phyloP scores from a whole-genome alignment of 768 basidiomycete genomes.

The Auriculariales sp. region DNA sequence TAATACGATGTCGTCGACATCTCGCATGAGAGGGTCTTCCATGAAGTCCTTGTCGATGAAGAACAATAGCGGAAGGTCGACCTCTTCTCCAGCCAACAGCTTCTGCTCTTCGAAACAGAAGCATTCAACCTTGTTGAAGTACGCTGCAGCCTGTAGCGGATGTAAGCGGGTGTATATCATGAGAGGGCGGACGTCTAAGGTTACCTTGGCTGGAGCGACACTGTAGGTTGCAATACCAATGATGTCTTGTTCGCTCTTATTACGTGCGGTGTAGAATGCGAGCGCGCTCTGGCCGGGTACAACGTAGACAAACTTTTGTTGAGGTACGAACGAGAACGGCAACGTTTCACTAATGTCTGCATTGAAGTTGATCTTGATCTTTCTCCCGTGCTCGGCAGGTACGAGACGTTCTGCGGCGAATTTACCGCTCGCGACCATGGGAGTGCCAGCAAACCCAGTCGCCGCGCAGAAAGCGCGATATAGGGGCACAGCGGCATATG shows the following conservation, averaged over 20 bases:
- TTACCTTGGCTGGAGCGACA: conserved; percentile 90
- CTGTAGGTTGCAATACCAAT: conserved; percentile 99
- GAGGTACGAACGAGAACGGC: conserved; percentile 87
- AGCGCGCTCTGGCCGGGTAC: conserved; percentile 91
- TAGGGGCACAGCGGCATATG: conserved; percentile 95
- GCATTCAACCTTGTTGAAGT: conserved; percentile 98
- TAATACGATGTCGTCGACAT: conserved; percentile 81
- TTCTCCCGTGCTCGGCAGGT: conserved; percentile 46
- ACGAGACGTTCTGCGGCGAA: conserved; percentile 79
- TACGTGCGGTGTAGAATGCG: conserved; percentile 92
- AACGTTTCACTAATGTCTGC: conserved; percentile 80
- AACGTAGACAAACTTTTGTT: conserved; percentile 79
- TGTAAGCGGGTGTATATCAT: neutral
- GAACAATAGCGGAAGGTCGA: conserved; percentile 95
- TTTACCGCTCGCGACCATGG: conserved; percentile 72
- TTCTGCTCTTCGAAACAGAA: conserved; percentile 99
- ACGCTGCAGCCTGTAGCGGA: conserved; percentile 72
- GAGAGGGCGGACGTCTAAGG: conserved; percentile 13
- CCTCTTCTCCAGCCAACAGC: conserved; percentile 85
- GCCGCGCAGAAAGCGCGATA: conserved; percentile 98
- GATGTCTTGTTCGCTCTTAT: conserved; percentile 69
- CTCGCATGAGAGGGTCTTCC: conserved; percentile 79
- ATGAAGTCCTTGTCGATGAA: conserved; percentile 97
- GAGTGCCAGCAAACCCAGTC: conserved; percentile 93
- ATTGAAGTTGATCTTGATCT: conserved; percentile 93